Evolutionary conservation across 208 protist species (phyloP), one percentile per base, ranked within the genome.

Genomic region (Phytomonas serpens): DNA sequence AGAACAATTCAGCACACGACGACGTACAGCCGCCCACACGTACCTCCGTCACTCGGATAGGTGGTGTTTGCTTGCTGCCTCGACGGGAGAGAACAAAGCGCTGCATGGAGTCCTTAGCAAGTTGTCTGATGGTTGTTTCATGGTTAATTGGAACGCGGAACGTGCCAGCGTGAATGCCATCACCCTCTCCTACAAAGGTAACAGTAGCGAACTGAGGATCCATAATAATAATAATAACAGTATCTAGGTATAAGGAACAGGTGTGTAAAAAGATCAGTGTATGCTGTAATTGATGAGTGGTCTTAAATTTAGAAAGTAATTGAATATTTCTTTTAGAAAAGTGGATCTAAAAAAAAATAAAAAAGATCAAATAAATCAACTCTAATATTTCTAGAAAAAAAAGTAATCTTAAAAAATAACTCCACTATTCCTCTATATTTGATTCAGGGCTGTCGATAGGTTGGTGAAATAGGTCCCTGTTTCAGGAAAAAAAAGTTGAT

Each of bases 51-150:
- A 95, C 82, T n/a, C 74, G 78, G 27, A 91, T 80, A 34, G 78
- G 71, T 19, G 71, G 64, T 6, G 68, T 51, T 33, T 52, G 61
- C 52, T 68, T 57, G 61, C 57, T 61, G 34, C 64, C 38, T 30
- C 68, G 74, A 6, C 87, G 83, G 30, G 85, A 84, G 34, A 82
- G 57, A 51, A 93, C 77, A 10, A 92, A 82, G 2, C 90, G 87
- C 67, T 82, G 83, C 86, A 95, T 89, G 10, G 88, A 82, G 32
- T 92, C 82, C 77, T 95, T 95, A 4, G 88, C 90, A 11, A 95
- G 83, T 10, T 83, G 84, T 4, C 85, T 78, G 62, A 95, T 85
- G 5, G 90, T 90, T 3, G 86, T 91, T 52, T 83, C 73, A 36
- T 77, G 62, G n/a, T 32, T 75, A 30, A 95, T 85, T 4, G 90